These are phyloP conservation scores for Alternaria incomplexa DNA, from an alignment of 2,329 filamentous ascomycete genomes.

Conservation along the genomic window DNA sequence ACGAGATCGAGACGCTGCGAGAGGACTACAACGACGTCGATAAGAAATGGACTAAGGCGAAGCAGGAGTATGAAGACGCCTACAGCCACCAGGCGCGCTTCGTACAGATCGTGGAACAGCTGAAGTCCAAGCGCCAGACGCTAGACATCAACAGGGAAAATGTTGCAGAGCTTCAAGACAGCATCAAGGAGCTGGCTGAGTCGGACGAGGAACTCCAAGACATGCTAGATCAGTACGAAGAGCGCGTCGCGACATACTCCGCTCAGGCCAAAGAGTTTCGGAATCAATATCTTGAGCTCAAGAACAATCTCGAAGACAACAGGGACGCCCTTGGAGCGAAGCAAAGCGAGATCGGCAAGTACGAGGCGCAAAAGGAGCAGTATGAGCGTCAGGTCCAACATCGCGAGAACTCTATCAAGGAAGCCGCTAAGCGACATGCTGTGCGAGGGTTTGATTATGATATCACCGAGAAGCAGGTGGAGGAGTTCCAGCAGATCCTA, in stretches of 20 bases:
- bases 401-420: slow-evolving; percentile 76
- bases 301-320: slow-evolving; percentile 55
- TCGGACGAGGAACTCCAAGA: slow-evolving; percentile 76
- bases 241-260: slow-evolving; percentile 70
- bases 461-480: slow-evolving; percentile 74
- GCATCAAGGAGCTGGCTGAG: slow-evolving; percentile 78
- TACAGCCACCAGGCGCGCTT: slow-evolving; percentile 77
- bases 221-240: slow-evolving; percentile 78
- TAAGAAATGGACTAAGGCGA: slow-evolving; percentile 41
- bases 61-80: slow-evolving; percentile 66
- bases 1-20: slow-evolving; percentile 64
- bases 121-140: slow-evolving; percentile 79
- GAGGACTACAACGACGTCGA: slow-evolving; percentile 37
- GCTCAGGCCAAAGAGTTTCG: slow-evolving; percentile 69
- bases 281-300: slow-evolving; percentile 69
- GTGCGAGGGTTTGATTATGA: slow-evolving; percentile 86
- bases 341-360: slow-evolving; percentile 72
- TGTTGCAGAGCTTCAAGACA: slow-evolving; percentile 71
- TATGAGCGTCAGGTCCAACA: slow-evolving; percentile 79
- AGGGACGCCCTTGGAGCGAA: slow-evolving; percentile 54
- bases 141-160: slow-evolving; percentile 72
- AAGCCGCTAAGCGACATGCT: slow-evolving; percentile 75
- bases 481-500: slow-evolving; percentile 78
- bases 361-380: slow-evolving; percentile 84
- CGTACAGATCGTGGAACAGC: slow-evolving; percentile 73